These are phyloP conservation scores for Cubamyces sp. DNA, from an alignment of 768 basidiomycete species.

Conservation along the genomic window DNA sequence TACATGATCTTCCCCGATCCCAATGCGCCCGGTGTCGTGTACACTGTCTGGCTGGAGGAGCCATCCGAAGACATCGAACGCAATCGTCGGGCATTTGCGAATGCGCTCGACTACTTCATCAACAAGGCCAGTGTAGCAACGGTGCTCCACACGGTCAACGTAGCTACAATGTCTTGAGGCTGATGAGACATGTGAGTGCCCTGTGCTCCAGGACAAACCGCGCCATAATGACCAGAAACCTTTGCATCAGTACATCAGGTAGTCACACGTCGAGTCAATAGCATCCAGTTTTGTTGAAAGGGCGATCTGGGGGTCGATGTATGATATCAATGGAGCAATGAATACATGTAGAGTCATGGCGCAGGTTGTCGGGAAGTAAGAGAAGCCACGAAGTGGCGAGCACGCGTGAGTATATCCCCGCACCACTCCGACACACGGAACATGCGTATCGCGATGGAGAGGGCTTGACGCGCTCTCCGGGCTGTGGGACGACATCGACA, in stretches of 20 bases:
- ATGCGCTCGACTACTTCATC: background rate
- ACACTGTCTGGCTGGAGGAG: background rate
- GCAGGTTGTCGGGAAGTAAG: no score
- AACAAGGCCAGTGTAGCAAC: background rate
- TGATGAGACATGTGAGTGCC: no score
- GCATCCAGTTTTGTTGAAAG: no score
- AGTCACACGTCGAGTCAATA: no score
- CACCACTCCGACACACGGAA: background rate
- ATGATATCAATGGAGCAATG: no score
- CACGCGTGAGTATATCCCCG: background rate
- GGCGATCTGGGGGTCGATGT: no score
- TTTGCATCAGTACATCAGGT: no score
- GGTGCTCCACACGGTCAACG: background rate
- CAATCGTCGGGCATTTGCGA: background rate
- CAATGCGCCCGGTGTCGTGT: background rate
- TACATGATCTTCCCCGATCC: background rate
- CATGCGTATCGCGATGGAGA: background rate
- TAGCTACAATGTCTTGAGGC: background rate
- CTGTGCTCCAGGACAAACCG: no score
- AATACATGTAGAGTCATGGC: no score
- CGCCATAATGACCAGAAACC: no score
- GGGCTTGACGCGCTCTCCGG: background rate
- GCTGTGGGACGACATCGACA: slow-evolving; percentile 3
- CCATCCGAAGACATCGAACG: background rate
- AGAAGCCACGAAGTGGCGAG: background rate